phyloP scores from a whole-genome alignment of 176 grass and related monocot genomes.

The Cocos nucifera region DNA sequence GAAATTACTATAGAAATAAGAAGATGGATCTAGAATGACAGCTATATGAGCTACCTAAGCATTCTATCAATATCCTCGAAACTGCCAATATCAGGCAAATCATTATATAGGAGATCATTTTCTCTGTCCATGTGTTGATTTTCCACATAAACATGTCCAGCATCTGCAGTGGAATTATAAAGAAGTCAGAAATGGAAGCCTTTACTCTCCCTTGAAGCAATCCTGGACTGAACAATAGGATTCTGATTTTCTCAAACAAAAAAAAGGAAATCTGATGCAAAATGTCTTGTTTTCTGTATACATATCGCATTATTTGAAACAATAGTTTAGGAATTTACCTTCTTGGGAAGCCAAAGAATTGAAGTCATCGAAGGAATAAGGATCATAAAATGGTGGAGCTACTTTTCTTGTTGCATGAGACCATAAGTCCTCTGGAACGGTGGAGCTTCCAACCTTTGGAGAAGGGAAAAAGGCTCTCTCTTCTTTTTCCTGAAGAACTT shows the following conservation, averaged over 20 bases:
- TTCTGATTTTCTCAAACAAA: no score
- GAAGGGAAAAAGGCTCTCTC: not conserved
- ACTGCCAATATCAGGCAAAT: conserved; percentile 30
- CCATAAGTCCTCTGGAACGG: not conserved
- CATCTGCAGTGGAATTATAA: not conserved
- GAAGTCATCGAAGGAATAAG: not conserved
- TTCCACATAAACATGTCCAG: not conserved
- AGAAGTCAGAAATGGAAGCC: conserved; percentile 6
- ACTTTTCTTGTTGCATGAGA: not conserved
- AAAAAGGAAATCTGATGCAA: not conserved
- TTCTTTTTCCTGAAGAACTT: not conserved
- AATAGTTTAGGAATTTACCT: not conserved
- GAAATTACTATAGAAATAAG: not conserved
- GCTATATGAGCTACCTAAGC: conserved; percentile 25
- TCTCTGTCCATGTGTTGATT: conserved; percentile 19
- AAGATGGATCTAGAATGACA: not conserved
- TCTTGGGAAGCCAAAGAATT: not conserved
- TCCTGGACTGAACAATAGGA: not conserved
- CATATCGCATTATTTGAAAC: conserved; percentile 10
- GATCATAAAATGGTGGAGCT: not conserved
- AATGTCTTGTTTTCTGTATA: not conserved
- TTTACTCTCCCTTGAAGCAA: not conserved
- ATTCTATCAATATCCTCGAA: conserved; percentile 34
- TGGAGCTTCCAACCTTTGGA: not conserved
- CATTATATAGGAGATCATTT: conserved; percentile 16